Evolutionary conservation across 2,329 filamentous ascomycete species (phyloP).

Genomic region (Cercospora berteroae): DNA sequence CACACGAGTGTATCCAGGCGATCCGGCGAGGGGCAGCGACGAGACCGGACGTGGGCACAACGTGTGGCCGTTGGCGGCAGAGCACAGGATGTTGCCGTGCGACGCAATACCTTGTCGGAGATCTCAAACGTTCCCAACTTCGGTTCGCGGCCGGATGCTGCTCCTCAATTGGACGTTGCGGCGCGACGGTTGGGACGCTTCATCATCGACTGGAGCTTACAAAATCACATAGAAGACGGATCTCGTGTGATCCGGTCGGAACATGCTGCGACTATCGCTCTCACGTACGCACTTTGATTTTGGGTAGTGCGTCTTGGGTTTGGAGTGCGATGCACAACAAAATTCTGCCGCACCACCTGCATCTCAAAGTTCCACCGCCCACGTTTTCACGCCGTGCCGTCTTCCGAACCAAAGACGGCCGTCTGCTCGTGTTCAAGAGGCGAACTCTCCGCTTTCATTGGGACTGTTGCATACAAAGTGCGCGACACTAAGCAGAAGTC

Average conservation of each 20-base stretch:
- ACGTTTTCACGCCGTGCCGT: conserved; percentile 1
- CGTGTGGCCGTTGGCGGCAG: neutral
- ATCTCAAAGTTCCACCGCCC: neutral
- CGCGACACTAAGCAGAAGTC: too few relatives aligned
- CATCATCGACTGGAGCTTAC: neutral
- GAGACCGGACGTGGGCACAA: neutral
- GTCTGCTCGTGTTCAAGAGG: neutral
- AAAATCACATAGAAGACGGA: neutral
- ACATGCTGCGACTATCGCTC: neutral
- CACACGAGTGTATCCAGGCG: neutral
- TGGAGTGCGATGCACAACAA: neutral
- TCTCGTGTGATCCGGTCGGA: neutral
- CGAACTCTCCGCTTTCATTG: neutral
- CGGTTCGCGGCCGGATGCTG: neutral
- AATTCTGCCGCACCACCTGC: neutral
- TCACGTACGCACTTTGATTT: neutral
- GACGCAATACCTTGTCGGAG: neutral
- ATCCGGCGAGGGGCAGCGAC: neutral
- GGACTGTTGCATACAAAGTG: neutral
- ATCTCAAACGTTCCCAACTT: neutral
- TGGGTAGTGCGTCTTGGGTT: neutral
- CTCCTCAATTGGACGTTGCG: neutral
- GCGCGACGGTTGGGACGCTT: neutral
- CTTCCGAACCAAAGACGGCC: neutral
- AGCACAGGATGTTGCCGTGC: neutral